Percentiles rank a stretch among this genome's conserved stretches.
phyloP scores from a whole-genome alignment of 768 basidiomycete genomes.

The Filobasidium floriforme region DNA sequence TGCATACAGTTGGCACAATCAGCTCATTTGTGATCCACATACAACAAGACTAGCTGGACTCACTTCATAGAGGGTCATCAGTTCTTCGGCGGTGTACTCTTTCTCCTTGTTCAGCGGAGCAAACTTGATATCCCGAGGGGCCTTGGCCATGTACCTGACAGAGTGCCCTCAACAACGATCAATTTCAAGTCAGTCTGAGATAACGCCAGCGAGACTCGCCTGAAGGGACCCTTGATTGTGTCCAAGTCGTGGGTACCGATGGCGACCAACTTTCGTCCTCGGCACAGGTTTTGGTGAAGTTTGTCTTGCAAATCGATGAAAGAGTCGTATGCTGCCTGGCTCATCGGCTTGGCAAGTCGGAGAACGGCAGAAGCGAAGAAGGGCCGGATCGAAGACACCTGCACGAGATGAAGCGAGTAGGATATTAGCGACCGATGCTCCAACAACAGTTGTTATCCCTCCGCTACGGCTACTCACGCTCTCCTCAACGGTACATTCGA shows the following conservation, averaged over 20 bases:
- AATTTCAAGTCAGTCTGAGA: constrained; percentile 33
- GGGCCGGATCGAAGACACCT: constrained; percentile 78
- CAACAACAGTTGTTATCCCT: not conserved
- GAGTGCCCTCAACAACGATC: not conserved
- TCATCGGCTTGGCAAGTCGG: constrained; percentile 75
- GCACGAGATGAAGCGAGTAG: not conserved
- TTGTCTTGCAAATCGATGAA: constrained; percentile 99
- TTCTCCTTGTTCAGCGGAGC: constrained; percentile 72
- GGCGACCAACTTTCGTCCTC: constrained; percentile 79
- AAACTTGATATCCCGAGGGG: constrained; percentile 83
- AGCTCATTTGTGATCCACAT: not conserved
- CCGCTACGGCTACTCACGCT: constrained; percentile 63
- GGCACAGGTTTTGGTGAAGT: constrained; percentile 89
- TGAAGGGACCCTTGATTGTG: constrained; percentile 75
- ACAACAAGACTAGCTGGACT: constrained; percentile 24
- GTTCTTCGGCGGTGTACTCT: constrained; percentile 73
- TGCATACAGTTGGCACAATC: no score
- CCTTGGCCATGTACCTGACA: constrained; percentile 40
- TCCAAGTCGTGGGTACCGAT: constrained; percentile 98
- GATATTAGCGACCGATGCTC: not conserved
- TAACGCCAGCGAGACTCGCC: constrained; percentile 54
- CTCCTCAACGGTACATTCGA: constrained; percentile 62
- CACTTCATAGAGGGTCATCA: constrained; percentile 93
- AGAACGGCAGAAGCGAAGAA: constrained; percentile 85
- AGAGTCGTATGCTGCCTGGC: constrained; percentile 77